Percentiles rank a stretch among this genome's conserved stretches.
These are phyloP conservation scores for Colletotrichum sp. DNA, from an alignment of 2,329 filamentous ascomycete genomes.

Conservation along the genomic window DNA sequence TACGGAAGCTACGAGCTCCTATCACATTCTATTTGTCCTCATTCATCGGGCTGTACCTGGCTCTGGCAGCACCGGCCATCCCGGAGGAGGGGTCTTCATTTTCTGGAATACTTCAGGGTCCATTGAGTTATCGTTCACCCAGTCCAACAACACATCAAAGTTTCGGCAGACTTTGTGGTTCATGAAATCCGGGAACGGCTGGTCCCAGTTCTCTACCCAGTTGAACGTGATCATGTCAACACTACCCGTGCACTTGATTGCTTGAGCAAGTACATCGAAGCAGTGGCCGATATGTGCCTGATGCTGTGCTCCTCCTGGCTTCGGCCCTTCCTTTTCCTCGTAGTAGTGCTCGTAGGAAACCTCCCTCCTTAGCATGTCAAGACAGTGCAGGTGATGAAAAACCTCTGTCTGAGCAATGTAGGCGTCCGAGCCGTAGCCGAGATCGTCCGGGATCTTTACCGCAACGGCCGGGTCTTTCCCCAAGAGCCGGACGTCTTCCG, in stretches of 20 bases:
- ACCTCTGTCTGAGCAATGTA: conserved; percentile 39
- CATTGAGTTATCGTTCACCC: conserved; percentile 19
- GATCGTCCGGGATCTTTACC: conserved; percentile 30
- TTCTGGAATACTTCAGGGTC: neutral
- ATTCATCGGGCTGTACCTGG: neutral
- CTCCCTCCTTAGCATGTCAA: conserved; percentile 34
- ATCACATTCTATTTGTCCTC: neutral
- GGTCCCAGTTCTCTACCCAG: conserved; percentile 33
- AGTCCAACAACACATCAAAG: conserved; percentile 25
- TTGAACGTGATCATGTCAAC: conserved; percentile 35
- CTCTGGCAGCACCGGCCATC: neutral
- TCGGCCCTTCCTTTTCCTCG: neutral
- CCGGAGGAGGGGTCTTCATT: neutral
- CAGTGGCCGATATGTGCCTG: conserved; percentile 35
- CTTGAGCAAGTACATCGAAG: conserved; percentile 31
- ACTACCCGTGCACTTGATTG: conserved; percentile 34
- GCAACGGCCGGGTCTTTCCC: conserved; percentile 33
- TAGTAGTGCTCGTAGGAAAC: conserved; percentile 8
- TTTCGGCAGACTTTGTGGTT: conserved; percentile 35
- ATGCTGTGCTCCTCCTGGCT: neutral
- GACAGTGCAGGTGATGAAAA: conserved; percentile 43
- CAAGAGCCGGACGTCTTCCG: conserved; percentile 9
- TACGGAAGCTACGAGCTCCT: neutral
- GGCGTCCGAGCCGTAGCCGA: conserved; percentile 33
- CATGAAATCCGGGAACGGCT: conserved; percentile 36